Percentiles rank a stretch among this genome's conserved stretches.
Conservation (phyloP, 768 basidiomycete species). For the Boletus subparvulus region DNA sequence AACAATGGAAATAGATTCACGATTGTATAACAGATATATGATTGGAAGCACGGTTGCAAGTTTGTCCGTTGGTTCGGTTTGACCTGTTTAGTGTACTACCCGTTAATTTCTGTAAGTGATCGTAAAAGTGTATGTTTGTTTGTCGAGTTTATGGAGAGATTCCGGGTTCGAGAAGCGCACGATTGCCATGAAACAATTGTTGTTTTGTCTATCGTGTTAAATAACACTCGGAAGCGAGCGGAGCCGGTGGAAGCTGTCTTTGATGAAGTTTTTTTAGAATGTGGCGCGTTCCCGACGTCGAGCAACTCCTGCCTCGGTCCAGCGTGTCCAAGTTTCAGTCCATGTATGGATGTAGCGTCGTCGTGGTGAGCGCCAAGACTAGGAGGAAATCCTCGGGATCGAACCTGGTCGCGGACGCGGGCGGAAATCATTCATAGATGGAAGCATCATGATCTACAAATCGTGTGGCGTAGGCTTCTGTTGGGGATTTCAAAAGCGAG, state of each 20-base stretch:
- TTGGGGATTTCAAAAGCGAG: constrained; percentile 3
- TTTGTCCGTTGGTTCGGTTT: not conserved
- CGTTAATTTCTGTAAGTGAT: not conserved
- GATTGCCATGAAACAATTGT: not conserved
- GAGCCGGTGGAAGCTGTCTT: not conserved
- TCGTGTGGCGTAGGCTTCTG: not conserved
- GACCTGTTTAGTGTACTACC: not conserved
- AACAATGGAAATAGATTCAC: constrained; percentile 10
- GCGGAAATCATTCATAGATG: too few relatives aligned
- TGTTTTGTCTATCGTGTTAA: not conserved
- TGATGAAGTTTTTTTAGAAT: not conserved
- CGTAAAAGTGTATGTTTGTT: not conserved
- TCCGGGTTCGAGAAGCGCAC: not conserved
- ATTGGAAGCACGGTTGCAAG: not conserved
- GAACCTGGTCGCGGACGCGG: too few relatives aligned
- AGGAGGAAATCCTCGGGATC: not conserved
- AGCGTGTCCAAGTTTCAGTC: not conserved
- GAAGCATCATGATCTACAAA: constrained; percentile 12
- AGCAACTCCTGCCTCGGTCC: not conserved
- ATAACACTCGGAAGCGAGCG: constrained; percentile 1
- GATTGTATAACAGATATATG: not conserved
- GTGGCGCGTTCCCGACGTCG: not conserved
- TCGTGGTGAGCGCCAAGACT: not conserved
- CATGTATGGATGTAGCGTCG: not conserved
- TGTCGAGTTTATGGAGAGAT: not conserved